Base-by-base conservation (phyloP, 352 stramenopile genomes). In the Globisporangium splendens region DNA sequence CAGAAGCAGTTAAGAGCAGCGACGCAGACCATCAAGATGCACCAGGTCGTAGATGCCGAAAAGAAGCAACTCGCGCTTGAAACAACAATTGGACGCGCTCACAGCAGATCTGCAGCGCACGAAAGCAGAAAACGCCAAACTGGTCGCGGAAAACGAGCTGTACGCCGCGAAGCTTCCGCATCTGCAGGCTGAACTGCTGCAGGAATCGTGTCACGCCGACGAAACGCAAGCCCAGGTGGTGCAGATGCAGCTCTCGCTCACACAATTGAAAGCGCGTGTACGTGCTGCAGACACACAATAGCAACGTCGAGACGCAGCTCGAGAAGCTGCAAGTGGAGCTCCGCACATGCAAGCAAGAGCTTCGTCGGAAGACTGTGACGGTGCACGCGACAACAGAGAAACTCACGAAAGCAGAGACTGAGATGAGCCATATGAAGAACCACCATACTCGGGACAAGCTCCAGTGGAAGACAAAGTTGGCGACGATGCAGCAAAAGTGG, bases 81-180 rank as follows among this genome's bases (percentile, higher is more conserved):
- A 75, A 54, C 61, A 54, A 1, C 75, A 81, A 33, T 41, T 83
- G 18, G 48, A 61, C 2, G 28, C 56, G 10, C 35, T 67, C 1
- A 79, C 61, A 12, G 42, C 64, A 33, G 67, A 77, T 61, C 50
- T 86, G 2, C 62, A 79, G 35, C 72, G 72, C 5, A 68, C 66
- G 0, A 81, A 71, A 18, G 61, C 72, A 17, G 68, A 83, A 49
- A 63, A 66, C 18, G 64, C 63, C 10, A 75, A 74, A 18, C 66
- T 75, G 15, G 69, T 73, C 46, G 73, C 67, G 1, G 76, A 83
- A n/a, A 86, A 81, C 33, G 73, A 81, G 41, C 47, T 86, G 12
- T 86, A 81, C 31, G 66, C 76, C 8, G 56, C 66, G 8, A 83
- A 78, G 14, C 52, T 86, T 24, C 76, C 73, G 3, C 61, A 63